A percentile compares a stretch with the other conserved stretches of the same genome.
Conservation (phyloP, 257 asterid genomes). For the Nicotiana otophora region DNA sequence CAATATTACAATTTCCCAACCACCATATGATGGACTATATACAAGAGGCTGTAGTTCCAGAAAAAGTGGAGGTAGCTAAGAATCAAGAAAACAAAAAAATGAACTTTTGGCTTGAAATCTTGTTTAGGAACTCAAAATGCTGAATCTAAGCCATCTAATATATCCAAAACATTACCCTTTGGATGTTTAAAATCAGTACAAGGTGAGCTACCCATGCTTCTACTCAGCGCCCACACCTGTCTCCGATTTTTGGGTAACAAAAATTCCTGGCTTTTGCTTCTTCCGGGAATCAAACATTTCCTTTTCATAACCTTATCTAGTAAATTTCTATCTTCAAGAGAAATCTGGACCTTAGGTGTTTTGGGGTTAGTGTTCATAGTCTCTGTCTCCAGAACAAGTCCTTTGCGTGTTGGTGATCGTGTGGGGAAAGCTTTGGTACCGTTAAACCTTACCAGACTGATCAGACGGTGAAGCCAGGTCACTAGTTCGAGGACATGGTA, state of each 20-base stretch:
- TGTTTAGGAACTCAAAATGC: constrained; percentile 32
- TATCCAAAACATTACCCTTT: constrained; percentile 56
- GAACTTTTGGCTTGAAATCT: constrained; percentile 8
- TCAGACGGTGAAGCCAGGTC: constrained; percentile 79
- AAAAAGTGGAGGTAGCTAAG: neutral
- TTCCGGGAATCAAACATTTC: constrained; percentile 46
- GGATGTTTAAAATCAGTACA: constrained; percentile 32
- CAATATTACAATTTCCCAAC: neutral
- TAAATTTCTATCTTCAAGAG: constrained; percentile 61
- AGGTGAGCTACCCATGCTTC: constrained; percentile 79
- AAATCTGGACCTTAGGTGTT: constrained; percentile 29
- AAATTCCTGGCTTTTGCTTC: constrained; percentile 91
- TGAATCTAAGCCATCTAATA: constrained; percentile 71
- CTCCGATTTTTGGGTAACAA: constrained; percentile 29
- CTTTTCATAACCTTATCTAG: constrained; percentile 70
- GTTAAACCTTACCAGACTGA: constrained; percentile 54
- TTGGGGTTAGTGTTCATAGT: constrained; percentile 9
- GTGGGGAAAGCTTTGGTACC: constrained; percentile 39
- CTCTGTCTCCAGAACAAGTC: constrained; percentile 15
- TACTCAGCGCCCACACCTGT: constrained; percentile 45
- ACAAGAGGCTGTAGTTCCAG: constrained; percentile 28
- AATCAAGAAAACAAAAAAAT: constrained; percentile 30
- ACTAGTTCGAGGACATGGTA: constrained; percentile 65
- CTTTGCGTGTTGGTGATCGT: constrained; percentile 60
- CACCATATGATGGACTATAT: constrained; percentile 15